Base-by-base conservation (phyloP, 805 yeast genomes). In the Limtongozyma cylindracea region DNA sequence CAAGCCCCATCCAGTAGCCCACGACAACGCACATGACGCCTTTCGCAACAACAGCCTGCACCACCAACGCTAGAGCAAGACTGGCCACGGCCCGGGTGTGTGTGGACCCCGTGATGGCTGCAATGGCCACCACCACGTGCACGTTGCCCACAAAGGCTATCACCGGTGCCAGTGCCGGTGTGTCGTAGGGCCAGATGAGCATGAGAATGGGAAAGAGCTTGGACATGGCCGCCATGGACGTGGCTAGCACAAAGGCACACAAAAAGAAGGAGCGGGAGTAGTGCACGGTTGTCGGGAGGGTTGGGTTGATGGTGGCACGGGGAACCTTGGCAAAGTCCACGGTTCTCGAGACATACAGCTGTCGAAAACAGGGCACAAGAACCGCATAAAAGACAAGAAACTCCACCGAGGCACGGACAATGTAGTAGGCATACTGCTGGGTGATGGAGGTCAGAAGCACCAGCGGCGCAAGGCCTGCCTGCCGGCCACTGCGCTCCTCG, bases 101-200 rank as follows among this genome's bases (percentile, higher is more conserved):
- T n/a, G n/a, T n/a, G n/a, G n/a, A n/a, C n/a, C n/a, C n/a, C n/a
- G n/a, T n/a, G n/a, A n/a, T n/a, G n/a, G n/a, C n/a, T n/a, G n/a
- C n/a, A n/a, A n/a, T n/a, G n/a, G n/a, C n/a, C n/a, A n/a, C n/a
- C n/a, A n/a, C n/a, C n/a, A n/a, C n/a, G n/a, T n/a, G n/a, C n/a
- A n/a, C n/a, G n/a, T n/a, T n/a, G n/a, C n/a, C n/a, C n/a, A n/a
- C n/a, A n/a, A n/a, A n/a, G n/a, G n/a, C n/a, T n/a, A n/a, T n/a
- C n/a, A 13, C 47, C 11, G 66, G 56, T 0, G 72, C 69, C 3
- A 71, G 52, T 1, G 70, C 53, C n/a, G 73, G 61, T 18, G 37
- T 37, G 37, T 88, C 94, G 36, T 88, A 88, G 1, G 92, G 88
- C 99, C 99, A 88, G 17, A 88, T 84, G 16, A 88, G 51, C 82